Conservation (phyloP, 2,329 filamentous ascomycete genomes). For the Penicillium capsulatum region DNA sequence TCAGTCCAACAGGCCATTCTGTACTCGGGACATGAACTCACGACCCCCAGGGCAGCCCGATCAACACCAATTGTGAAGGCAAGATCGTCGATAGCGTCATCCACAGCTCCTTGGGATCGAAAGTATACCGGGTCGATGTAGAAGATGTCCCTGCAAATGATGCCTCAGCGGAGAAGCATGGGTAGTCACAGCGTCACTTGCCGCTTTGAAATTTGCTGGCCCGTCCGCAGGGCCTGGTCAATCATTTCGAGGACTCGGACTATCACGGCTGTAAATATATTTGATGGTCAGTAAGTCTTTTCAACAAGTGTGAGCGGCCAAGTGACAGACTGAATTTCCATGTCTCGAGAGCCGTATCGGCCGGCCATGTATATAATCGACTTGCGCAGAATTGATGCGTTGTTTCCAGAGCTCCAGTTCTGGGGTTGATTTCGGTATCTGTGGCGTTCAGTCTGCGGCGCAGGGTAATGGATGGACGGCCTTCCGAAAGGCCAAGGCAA, state of each 20-base stretch:
- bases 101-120: slow-evolving; percentile 53
- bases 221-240: slow-evolving; percentile 48
- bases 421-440: slow-evolving; percentile 27
- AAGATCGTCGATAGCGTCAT: slow-evolving; percentile 58
- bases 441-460: slow-evolving; percentile 23
- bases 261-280: slow-evolving; percentile 45
- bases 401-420: slow-evolving; percentile 28
- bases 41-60: slow-evolving; percentile 54
- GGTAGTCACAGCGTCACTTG: slow-evolving; percentile 24
- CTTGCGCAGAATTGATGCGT: slow-evolving; percentile 12
- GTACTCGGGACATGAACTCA: slow-evolving; percentile 29
- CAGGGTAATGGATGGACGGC: slow-evolving; percentile 28
- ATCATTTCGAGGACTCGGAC: slow-evolving; percentile 55
- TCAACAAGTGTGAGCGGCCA: not conserved
- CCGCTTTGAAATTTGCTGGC: slow-evolving; percentile 55
- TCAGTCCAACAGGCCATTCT: not conserved
- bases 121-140: slow-evolving; percentile 60
- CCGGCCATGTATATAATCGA: slow-evolving; percentile 52
- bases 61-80: slow-evolving; percentile 57
- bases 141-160: slow-evolving; percentile 56
- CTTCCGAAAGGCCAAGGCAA: slow-evolving; percentile 23
- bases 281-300: not conserved
- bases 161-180: slow-evolving; percentile 1
- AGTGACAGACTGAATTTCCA: slow-evolving; percentile 51
- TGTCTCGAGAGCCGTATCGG: slow-evolving; percentile 52